Evolutionary conservation across 2,329 filamentous ascomycete genomes (phyloP).

Genomic region (Alternaria atra): DNA sequence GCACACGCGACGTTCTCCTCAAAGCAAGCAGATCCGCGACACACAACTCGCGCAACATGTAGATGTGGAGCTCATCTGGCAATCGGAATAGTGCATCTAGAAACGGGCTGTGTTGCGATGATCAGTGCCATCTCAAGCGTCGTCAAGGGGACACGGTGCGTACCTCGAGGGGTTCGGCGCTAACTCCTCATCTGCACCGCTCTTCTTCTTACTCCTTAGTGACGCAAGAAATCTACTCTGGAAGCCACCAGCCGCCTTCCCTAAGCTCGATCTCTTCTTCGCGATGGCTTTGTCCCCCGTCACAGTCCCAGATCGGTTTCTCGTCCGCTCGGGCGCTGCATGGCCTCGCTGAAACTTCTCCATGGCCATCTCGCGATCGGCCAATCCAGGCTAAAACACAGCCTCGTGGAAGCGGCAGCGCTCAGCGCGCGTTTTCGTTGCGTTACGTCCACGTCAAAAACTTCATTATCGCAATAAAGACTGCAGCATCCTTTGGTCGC

Average conservation of each 20-base stretch:
- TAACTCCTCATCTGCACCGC: slow-evolving; percentile 27
- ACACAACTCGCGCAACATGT: slow-evolving; percentile 46
- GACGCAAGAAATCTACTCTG: slow-evolving; percentile 45
- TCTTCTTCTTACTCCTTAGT: slow-evolving; percentile 40
- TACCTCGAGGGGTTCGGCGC: slow-evolving; percentile 38
- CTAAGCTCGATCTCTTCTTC: slow-evolving; percentile 44
- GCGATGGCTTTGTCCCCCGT: slow-evolving; percentile 25
- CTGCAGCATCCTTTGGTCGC: slow-evolving; percentile 15
- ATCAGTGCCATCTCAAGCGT: slow-evolving; percentile 4
- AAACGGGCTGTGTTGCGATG: slow-evolving; percentile 35
- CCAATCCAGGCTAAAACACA: slow-evolving; percentile 12
- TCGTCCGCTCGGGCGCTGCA: slow-evolving; percentile 27
- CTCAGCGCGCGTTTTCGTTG: slow-evolving; percentile 23
- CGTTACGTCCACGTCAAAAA: slow-evolving; percentile 15
- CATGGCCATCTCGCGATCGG: slow-evolving; percentile 24
- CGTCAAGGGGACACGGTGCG: slow-evolving; percentile 1
- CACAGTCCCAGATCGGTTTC: slow-evolving; percentile 24
- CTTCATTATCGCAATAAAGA: slow-evolving; percentile 19
- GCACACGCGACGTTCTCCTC: slow-evolving; percentile 40
- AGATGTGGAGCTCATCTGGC: slow-evolving; percentile 47
- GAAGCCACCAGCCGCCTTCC: slow-evolving; percentile 44
- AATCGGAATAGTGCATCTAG: slow-evolving; percentile 44
- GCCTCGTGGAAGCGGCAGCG: slow-evolving; percentile 13
- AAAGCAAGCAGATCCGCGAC: slow-evolving; percentile 47
- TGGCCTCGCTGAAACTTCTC: slow-evolving; percentile 37